Evolutionary conservation across 306 rosid genomes (phyloP), one percentile per base, ranked within the genome.

Genomic region (Glycine latifolia): DNA sequence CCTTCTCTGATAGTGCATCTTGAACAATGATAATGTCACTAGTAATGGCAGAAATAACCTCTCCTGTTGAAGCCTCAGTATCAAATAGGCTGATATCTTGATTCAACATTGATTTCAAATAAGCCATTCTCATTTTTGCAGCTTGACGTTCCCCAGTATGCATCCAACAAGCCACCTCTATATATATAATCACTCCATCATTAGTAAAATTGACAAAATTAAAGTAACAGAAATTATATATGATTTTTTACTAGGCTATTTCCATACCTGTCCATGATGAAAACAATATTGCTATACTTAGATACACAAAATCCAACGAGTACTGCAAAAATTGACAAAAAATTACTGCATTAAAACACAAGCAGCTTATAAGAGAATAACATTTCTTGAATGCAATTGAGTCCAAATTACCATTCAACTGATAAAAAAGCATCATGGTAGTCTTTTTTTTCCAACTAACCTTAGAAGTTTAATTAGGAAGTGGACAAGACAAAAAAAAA

Each of bases 131-230:
- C 97, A 95, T 95, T 71, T 95, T 95, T 48, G 97, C 97, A 33
- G 95, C 97, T 85, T 95, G 99, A 4, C 98, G 81, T 69, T 95
- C 98, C 17, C 99, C 98, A 15, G 93, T 95, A 49, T 95, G 93
- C 99, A 95, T 95, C 99, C 99, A 95, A 84, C 99, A 95, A 76
- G 99, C 99, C 87, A 95, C 99, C 97, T 95, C 99, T 95, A 14
- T 12, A 58, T 95, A 14, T 12, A 58, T 13, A n/a, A 35, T 33
- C n/a, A 61, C 65, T 48, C 53, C 66, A 78, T 67, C 49, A 65
- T 63, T 26, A 26, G 2, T 26, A 26, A 26, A 26, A 26, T 26
- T 63, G 10, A 48, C 11, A 75, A 16, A 16, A 46, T 16, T 46
- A 47, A 39, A 55, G 62, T 6, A 71, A 71, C 8, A 15, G 2